Conservation (phyloP, 2,329 filamentous ascomycete genomes). For the Aspergillus ruber region DNA sequence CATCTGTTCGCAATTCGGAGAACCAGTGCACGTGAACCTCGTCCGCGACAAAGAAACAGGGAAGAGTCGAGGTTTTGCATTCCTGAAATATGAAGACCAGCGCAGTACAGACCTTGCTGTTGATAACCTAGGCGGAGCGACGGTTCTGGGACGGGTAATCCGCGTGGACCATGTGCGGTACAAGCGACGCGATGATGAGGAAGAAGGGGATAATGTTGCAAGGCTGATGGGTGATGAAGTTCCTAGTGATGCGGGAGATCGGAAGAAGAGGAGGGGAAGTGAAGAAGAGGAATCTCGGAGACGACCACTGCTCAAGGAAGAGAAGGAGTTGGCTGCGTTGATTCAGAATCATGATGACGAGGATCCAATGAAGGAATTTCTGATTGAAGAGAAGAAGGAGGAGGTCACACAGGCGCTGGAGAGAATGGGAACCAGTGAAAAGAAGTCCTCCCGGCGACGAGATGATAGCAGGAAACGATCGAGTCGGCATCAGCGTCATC, state of each 20-base stretch:
- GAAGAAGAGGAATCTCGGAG: slow-evolving; percentile 34
- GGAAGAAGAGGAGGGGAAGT: slow-evolving; percentile 25
- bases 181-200: slow-evolving; percentile 70
- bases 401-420: slow-evolving; percentile 68
- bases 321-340: slow-evolving; percentile 68
- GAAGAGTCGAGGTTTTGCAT: slow-evolving; percentile 89
- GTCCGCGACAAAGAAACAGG: slow-evolving; percentile 93
- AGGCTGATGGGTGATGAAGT: slow-evolving; percentile 42
- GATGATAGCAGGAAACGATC: slow-evolving; percentile 33
- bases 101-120: slow-evolving; percentile 92
- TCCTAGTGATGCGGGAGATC: slow-evolving; percentile 33
- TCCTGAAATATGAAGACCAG: slow-evolving; percentile 98
- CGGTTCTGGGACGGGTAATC: slow-evolving; percentile 70
- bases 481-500: slow-evolving; percentile 39
- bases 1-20: slow-evolving; percentile 95
- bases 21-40: slow-evolving; percentile 88
- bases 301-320: slow-evolving; percentile 68
- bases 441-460: slow-evolving; percentile 30
- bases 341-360: slow-evolving; percentile 83
- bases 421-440: slow-evolving; percentile 47
- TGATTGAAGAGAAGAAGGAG: slow-evolving; percentile 86
- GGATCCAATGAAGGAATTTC: slow-evolving; percentile 91
- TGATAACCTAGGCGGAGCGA: slow-evolving; percentile 86
- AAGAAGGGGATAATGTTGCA: slow-evolving; percentile 46
- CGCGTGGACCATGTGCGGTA: slow-evolving; percentile 92